These are phyloP conservation scores for Cercospora janseana DNA, from an alignment of 2,329 filamentous ascomycete species.

Conservation along the genomic window DNA sequence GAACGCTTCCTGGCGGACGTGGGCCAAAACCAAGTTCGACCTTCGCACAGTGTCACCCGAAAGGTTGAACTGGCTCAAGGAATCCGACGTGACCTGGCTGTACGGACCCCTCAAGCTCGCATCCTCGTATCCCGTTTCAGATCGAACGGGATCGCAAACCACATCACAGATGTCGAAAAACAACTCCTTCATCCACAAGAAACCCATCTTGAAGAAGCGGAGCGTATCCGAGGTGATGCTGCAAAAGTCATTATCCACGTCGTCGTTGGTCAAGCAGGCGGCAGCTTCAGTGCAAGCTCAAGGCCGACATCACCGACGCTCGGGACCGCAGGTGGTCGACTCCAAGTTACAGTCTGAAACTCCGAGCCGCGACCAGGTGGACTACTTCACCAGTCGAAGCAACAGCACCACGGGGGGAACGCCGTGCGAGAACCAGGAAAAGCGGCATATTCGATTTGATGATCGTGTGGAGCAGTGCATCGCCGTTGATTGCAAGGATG, in stretches of 20 bases:
- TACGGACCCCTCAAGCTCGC: constrained; percentile 88
- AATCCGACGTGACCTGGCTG: constrained; percentile 95
- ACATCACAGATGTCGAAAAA: constrained; percentile 58
- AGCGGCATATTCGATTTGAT: constrained; percentile 92
- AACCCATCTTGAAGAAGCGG: constrained; percentile 93
- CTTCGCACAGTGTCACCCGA: constrained; percentile 87
- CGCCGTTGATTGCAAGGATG: constrained; percentile 81
- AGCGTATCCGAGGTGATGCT: constrained; percentile 96
- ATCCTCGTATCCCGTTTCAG: constrained; percentile 52
- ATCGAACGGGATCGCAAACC: constrained; percentile 48
- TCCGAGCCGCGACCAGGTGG: constrained; percentile 61
- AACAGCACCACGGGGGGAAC: constrained; percentile 72
- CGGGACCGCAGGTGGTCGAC: constrained; percentile 67
- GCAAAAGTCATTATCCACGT: constrained; percentile 81
- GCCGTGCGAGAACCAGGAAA: constrained; percentile 57
- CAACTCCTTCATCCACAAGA: constrained; percentile 72
- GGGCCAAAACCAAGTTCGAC: constrained; percentile 88
- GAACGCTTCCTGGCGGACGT: constrained; percentile 95
- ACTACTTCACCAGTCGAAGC: constrained; percentile 58
- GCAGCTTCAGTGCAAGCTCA: constrained; percentile 83
- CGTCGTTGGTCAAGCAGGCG: constrained; percentile 85
- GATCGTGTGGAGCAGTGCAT: constrained; percentile 95
- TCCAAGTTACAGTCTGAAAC: constrained; percentile 59
- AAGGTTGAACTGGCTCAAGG: constrained; percentile 93
- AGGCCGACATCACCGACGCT: constrained; percentile 49